phyloP scores from a whole-genome alignment of 2,329 filamentous ascomycete genomes.

The Diaporthe sp. region DNA sequence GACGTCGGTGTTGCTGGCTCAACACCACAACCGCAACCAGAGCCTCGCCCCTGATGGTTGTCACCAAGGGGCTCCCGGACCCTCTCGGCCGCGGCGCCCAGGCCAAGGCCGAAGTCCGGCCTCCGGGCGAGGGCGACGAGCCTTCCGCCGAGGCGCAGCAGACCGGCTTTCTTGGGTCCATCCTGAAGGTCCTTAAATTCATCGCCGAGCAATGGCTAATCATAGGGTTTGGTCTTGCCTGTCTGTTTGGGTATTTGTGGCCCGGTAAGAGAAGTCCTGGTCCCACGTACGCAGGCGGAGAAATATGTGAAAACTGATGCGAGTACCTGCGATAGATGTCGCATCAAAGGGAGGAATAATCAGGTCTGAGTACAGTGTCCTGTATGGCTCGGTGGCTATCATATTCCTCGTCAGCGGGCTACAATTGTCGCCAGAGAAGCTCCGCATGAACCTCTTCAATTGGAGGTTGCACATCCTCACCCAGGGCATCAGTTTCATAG shows the following conservation, averaged over 20 bases:
- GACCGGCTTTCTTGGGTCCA: conserved; percentile 26
- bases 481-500: conserved; percentile 76
- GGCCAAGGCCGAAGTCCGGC: background rate
- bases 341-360: conserved; percentile 63
- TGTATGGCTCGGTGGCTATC: conserved; percentile 77
- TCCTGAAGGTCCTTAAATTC: conserved; percentile 46
- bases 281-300: background rate
- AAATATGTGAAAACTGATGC: background rate
- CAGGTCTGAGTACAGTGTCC: conserved; percentile 70
- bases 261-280: conserved; percentile 52
- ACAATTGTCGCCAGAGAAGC: conserved; percentile 74
- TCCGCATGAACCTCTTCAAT: conserved; percentile 73
- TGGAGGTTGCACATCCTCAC: conserved; percentile 78
- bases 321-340: conserved; percentile 53
- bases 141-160: background rate
- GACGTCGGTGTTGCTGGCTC: conserved; percentile 25
- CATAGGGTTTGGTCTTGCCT: conserved; percentile 69
- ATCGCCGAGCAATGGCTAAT: conserved; percentile 75
- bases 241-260: conserved; percentile 62
- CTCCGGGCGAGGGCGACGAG: conserved; percentile 1
- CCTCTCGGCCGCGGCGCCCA: background rate
- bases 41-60: conserved; percentile 36
- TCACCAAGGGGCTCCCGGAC: conserved; percentile 36
- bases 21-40: conserved; percentile 5
- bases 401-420: conserved; percentile 81